These are phyloP conservation scores for Madurella mycetomatis DNA, from an alignment of 2,329 filamentous ascomycete genomes.

Conservation along the genomic window DNA sequence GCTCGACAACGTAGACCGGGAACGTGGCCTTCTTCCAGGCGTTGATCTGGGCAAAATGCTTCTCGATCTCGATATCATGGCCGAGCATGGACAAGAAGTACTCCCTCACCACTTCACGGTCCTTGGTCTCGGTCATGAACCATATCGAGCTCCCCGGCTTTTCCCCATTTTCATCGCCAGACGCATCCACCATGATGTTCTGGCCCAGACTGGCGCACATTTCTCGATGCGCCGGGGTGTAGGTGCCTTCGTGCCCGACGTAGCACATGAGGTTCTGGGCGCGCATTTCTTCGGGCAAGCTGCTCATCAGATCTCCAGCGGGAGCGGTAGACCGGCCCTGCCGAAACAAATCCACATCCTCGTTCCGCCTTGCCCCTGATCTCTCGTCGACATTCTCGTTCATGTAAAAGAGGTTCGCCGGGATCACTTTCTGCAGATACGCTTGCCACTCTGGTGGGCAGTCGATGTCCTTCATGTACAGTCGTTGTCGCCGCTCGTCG, in stretches of 20 bases:
- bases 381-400: conserved; percentile 67
- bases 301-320: conserved; percentile 92
- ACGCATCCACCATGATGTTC: conserved; percentile 97
- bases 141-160: conserved; percentile 87
- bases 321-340: conserved; percentile 56
- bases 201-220: conserved; percentile 97
- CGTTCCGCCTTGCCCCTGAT: conserved; percentile 23
- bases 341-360: conserved; percentile 39
- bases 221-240: conserved; percentile 89
- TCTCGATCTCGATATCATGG: conserved; percentile 94
- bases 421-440: conserved; percentile 71
- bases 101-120: conserved; percentile 83
- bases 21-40: conserved; percentile 95
- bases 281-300: conserved; percentile 77
- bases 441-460: conserved; percentile 84
- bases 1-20: conserved; percentile 87
- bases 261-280: conserved; percentile 98
- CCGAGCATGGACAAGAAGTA: conserved; percentile 91
- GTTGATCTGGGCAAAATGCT: conserved; percentile 92
- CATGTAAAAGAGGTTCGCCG: conserved; percentile 80
- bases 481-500: conserved; percentile 73
- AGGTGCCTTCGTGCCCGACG: conserved; percentile 94
- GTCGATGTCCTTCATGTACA: conserved; percentile 97
- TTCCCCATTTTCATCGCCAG: conserved; percentile 66
- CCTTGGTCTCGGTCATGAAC: conserved; percentile 98